phyloP scores from a whole-genome alignment of 1,139 yeast genomes.

The Wickerhamomyces sp. region DNA sequence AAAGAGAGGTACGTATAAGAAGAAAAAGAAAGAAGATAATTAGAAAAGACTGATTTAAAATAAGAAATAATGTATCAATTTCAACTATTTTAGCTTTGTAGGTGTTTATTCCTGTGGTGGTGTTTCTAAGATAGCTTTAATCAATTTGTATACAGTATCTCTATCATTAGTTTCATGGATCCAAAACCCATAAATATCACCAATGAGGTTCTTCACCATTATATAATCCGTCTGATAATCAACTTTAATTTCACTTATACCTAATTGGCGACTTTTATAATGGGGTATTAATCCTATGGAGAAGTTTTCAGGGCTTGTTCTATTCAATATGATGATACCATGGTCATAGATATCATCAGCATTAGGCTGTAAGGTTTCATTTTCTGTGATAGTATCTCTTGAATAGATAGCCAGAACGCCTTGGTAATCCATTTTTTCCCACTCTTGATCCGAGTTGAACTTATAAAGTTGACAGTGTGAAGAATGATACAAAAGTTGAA shows the following conservation, averaged over 20 bases:
- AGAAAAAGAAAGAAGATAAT: slow-evolving; percentile 20
- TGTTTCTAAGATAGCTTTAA: slow-evolving; percentile 44
- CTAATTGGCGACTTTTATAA: slow-evolving; percentile 34
- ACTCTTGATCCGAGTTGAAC: slow-evolving; percentile 59
- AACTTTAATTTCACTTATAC: slow-evolving; percentile 58
- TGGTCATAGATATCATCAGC: slow-evolving; percentile 51
- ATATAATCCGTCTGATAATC: slow-evolving; percentile 78
- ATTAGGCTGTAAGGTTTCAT: slow-evolving; percentile 17
- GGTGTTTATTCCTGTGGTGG: not conserved
- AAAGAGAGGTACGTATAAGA: slow-evolving; percentile 27
- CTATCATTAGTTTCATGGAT: slow-evolving; percentile 76
- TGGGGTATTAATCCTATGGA: slow-evolving; percentile 73
- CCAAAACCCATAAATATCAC: slow-evolving; percentile 88
- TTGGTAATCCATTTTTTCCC: slow-evolving; percentile 77
- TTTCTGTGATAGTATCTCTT: slow-evolving; percentile 37
- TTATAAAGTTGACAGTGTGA: slow-evolving; percentile 70
- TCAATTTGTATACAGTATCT: slow-evolving; percentile 50
- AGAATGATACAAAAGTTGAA: slow-evolving; percentile 68
- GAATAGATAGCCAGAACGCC: slow-evolving; percentile 82
- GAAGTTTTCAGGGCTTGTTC: slow-evolving; percentile 73
- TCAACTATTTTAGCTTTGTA: too few relatives aligned
- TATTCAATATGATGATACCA: slow-evolving; percentile 74
- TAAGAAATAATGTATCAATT: not conserved
- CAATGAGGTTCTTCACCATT: slow-evolving; percentile 70
- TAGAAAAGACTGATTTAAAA: not conserved